Base-by-base conservation (phyloP, 805 yeast genomes). In the Candida taoyuanica region DNA sequence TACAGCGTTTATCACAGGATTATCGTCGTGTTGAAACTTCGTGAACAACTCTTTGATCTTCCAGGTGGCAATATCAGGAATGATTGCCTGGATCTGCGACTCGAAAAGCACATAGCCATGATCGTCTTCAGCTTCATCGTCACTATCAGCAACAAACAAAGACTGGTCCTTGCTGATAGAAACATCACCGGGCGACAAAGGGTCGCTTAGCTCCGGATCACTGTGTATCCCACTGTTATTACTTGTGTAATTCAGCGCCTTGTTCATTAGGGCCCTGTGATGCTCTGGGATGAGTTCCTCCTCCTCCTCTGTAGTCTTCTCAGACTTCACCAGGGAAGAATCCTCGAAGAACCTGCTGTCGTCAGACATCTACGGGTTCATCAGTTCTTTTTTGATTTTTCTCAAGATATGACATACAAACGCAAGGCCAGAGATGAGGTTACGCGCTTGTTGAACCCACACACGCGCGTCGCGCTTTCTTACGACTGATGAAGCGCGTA, bases 1-100 rank as follows among this genome's bases (percentile, higher is more conserved):
- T 2, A 67, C 60, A 1, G 76, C 71, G n/a, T 50, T 49, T 11
- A 64, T 43, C 3, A 70, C 49, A 3, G 59, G 50, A n/a, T 59
- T 56, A 1, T 47, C 49, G 0, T 48, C 33, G 13, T 45, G 36
- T n/a, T 49, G 46, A 41, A 56, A 64, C 38, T 54, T 58, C 2
- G 48, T 43, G 34, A 45, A 62, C 11, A 70, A 46, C 13, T 36
- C 26, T 6, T 40, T 37, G 2, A 62, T 44, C 4, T 50, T 40
- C 0, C 34, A 13, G 1, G 47, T 45, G 7, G 55, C 33, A 2
- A 70, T 56, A 8, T 51, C 60, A 0, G 67, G 64, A 13, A 68
- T 58, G 29, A 69, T 58, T 3, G 60, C 63, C 28, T 44, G 51
- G 17, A 70, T 44, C 33, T 62, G 56, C 2, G 58, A 49, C 35